Evolutionary conservation across 192 early-diverging fungal genomes (phyloP), one percentile per base, ranked within the genome.

Genomic region (Umbelopsis sp.): DNA sequence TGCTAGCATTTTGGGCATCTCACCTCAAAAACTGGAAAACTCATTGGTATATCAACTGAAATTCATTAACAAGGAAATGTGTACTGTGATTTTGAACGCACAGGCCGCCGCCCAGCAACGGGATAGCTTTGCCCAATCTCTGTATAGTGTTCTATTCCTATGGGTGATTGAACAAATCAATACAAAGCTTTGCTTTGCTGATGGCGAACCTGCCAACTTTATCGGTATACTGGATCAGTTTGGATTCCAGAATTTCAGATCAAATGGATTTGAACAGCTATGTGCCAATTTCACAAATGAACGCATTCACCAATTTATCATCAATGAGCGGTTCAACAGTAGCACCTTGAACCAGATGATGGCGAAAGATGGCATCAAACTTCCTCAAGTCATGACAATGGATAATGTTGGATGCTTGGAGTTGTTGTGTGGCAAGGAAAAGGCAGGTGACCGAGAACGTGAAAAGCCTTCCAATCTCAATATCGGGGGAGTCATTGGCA

Each of bases 111-210:
- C 71, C 13, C 80, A 84, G 50, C 95, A 97, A 76, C 89, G 95
- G 27, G 95, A 99, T 70, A 78, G 85, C 3, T 82, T 99, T 3
- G 90, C 94, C 3, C 84, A 85, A 55, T 82, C 91, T 9, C 86
- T 99, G n/a, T 99, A 97, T 76, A 90, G 88, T 30, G 87, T 97
- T 7, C 71, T 97, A 10, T 95, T 96, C 77, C 84, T 86, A 20
- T 98, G 95, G 90, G 74, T 99, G n/a, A 85, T 96, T 9, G 96
- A 97, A 76, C 90, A 91, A 68, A 88, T 97, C 71, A 99, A 99
- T 83, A 84, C 84, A 25, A 88, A 90, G 22, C 78, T 97, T 21
- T 92, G 91, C 74, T 84, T 89, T 53, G 80, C 84, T 23, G 87
- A 93, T 48, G 37, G 33, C 15, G 77, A 83, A 50, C 87, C 85